These are phyloP conservation scores for Pichia cephalocereana DNA, from an alignment of 805 yeast genomes.

Conservation along the genomic window DNA sequence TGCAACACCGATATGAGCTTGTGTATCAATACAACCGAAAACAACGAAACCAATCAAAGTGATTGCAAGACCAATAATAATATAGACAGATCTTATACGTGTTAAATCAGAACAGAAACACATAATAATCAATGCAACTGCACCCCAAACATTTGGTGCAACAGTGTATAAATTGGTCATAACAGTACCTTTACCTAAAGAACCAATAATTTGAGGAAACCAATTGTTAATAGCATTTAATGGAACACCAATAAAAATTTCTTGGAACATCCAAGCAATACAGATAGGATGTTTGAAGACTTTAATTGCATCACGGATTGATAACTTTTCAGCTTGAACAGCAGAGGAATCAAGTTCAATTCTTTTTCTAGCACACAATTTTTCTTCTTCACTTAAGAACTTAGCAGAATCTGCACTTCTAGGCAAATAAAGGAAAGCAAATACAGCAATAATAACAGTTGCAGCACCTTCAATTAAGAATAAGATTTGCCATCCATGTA, in stretches of 20 bases:
- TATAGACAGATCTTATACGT: conserved; percentile 30
- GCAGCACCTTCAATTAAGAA: conserved; percentile 37
- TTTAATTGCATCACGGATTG: conserved; percentile 32
- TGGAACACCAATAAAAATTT: conserved; percentile 40
- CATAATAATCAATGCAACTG: conserved; percentile 30
- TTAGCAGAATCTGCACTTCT: conserved; percentile 27
- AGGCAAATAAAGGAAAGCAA: conserved; percentile 30
- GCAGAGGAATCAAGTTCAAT: conserved; percentile 38
- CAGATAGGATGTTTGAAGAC: conserved; percentile 38
- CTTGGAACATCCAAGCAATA: conserved; percentile 35
- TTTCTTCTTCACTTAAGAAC: conserved; percentile 34
- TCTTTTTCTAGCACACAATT: conserved; percentile 29
- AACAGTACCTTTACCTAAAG: conserved; percentile 32
- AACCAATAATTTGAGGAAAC: conserved; percentile 38
- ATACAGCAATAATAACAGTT: conserved; percentile 28
- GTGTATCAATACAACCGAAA: conserved; percentile 36
- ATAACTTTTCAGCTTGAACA: conserved; percentile 26
- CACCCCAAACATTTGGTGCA: conserved; percentile 42
- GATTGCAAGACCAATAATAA: conserved; percentile 29
- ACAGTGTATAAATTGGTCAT: conserved; percentile 35
- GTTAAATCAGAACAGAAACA: conserved; percentile 34
- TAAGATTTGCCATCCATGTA: conserved; percentile 41
- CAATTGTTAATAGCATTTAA: conserved; percentile 39
- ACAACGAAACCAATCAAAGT: conserved; percentile 39
- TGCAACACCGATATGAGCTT: conserved; percentile 21